Conservation (phyloP, 805 yeast genomes). For the Saccharomycopsis javanensis region DNA sequence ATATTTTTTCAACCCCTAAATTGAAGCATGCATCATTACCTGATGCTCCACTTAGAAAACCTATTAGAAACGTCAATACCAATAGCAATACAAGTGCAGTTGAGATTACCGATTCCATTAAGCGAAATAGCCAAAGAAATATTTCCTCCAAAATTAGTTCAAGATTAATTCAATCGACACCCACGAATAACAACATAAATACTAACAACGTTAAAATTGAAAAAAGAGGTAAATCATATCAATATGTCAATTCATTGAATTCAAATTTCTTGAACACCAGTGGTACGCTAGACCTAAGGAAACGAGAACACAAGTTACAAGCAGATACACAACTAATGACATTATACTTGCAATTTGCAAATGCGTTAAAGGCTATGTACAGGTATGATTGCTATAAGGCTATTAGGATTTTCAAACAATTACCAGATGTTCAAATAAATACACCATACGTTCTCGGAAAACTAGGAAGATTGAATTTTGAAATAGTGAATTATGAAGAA, state of each 20-base stretch:
- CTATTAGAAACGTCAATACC: constrained; percentile 23
- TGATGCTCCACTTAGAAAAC: constrained; percentile 32
- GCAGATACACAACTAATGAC: constrained; percentile 36
- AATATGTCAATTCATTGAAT: constrained; percentile 21
- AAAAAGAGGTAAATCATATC: constrained; percentile 20
- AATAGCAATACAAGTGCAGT: constrained; percentile 22
- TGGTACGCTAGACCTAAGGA: constrained; percentile 11
- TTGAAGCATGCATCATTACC: constrained; percentile 29
- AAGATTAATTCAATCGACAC: constrained; percentile 35
- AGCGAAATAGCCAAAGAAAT: constrained; percentile 24
- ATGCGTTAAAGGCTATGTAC: constrained; percentile 49
- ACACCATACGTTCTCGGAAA: constrained; percentile 83
- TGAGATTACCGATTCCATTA: constrained; percentile 21
- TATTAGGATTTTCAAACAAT: constrained; percentile 50
- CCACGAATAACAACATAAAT: constrained; percentile 7
- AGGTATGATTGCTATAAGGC: constrained; percentile 76
- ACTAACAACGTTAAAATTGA: constrained; percentile 11
- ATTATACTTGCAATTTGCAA: constrained; percentile 46
- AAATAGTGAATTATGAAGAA: constrained; percentile 75
- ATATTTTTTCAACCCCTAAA: constrained; percentile 34
- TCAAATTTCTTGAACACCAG: background rate
- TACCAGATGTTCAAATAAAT: constrained; percentile 53
- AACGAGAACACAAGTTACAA: constrained; percentile 15
- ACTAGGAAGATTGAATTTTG: constrained; percentile 75
- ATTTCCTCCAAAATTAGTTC: constrained; percentile 40